Conservation (phyloP, 2,329 filamentous ascomycete species). For the Diaporthe sp. region DNA sequence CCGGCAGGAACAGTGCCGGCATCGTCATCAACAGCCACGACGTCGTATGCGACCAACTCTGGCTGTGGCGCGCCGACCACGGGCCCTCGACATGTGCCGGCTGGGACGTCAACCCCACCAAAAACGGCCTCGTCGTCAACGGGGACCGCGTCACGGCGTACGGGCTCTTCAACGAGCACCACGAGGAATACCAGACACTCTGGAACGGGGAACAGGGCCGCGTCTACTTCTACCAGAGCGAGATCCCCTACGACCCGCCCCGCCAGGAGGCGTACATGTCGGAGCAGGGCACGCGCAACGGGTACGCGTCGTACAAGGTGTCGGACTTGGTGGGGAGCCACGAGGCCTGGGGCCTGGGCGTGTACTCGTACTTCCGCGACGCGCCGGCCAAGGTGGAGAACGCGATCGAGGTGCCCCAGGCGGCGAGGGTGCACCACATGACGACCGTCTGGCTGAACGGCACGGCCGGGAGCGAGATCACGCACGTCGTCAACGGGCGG, state of each 20-base stretch:
- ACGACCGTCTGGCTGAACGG: constrained; percentile 50
- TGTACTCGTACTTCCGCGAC: constrained; percentile 51
- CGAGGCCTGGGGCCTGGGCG: constrained; percentile 50
- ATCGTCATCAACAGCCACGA: constrained; percentile 49
- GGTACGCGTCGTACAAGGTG: constrained; percentile 51
- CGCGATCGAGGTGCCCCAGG: constrained; percentile 48
- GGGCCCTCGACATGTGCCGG: constrained; percentile 43
- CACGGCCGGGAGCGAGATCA: constrained; percentile 48
- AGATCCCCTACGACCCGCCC: constrained; percentile 50
- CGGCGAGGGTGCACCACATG: constrained; percentile 47
- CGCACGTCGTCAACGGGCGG: constrained; percentile 47
- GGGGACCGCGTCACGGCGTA: constrained; percentile 48
- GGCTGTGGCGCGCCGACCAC: constrained; percentile 51
- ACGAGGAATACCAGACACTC: constrained; percentile 49
- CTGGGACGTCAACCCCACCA: constrained; percentile 49
- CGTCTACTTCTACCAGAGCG: constrained; percentile 51
- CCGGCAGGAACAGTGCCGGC: constrained; percentile 45
- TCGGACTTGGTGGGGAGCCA: constrained; percentile 46
- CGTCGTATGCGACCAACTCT: constrained; percentile 49
- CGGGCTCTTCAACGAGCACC: constrained; percentile 51
- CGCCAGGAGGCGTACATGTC: constrained; percentile 47
- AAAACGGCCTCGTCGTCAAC: constrained; percentile 48
- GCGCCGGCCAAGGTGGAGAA: constrained; percentile 49
- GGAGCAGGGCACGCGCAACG: constrained; percentile 43
- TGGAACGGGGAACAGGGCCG: constrained; percentile 49